Base-by-base conservation (phyloP, 2,329 filamentous ascomycete species). In the Colletotrichum neosansevieriae region DNA sequence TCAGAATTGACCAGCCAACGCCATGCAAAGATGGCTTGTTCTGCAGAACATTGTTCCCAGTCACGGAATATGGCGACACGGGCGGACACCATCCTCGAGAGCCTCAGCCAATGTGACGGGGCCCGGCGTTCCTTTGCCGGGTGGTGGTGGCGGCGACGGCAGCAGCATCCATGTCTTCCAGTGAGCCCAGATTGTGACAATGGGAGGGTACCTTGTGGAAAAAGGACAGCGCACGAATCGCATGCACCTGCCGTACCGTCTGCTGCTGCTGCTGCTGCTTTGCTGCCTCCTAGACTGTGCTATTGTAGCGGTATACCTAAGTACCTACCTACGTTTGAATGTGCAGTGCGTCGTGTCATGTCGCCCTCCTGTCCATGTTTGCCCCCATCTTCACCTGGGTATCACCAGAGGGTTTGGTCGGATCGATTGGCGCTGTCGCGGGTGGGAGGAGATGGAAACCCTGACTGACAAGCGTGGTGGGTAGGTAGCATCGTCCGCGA, bases 371-470 rank as follows among this genome's bases (percentile, higher is more conserved):
- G 40, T 36, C 36, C 45, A 15, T 53, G 29, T 29, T 29, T 29
- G 29, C 29, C 29, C 29, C 29, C 24, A 17, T 38, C 19, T 24
- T 10, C 12, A 17, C 36, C 40, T 53, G 7, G 29, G 6, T 29
- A 49, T 24, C 32, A 51, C 17, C 13, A 58, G 15, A 36, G 19
- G 38, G 11, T 45, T 19, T 47, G 42, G 13, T 36, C 6, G 17
- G 49, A 50, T 66, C 49, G 54, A 65, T 65, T 65, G 54, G 61
- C 65, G 66, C 61, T 64, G 65, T 58, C 38, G 21, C 29, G 6
- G 17, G 15, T 15, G 24, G 12, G 17, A 19, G 9, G 17, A 6
- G 12, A 21, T 29, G 38, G 56, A n/a, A 36, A 21, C 15, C n/a
- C 19, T 21, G 11, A 49, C 17, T 32, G 10, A 36, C 29, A 29